Base-by-base conservation (phyloP, 1,139 yeast genomes). In the Pichia sp. region DNA sequence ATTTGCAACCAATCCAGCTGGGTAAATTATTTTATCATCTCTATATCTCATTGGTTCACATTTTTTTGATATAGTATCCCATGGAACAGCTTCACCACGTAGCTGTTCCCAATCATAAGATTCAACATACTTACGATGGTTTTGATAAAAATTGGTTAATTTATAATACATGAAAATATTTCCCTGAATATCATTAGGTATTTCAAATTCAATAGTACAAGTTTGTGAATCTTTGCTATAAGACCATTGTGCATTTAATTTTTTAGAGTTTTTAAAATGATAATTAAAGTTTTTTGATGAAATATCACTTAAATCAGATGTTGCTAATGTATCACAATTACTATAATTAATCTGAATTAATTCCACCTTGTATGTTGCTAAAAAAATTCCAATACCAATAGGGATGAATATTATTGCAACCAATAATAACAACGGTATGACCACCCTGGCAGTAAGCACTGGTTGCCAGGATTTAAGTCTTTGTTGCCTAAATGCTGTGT, bases 391-490 rank as follows among this genome's bases (percentile, higher is more conserved):
- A 25, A 82, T 74, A 1, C 94, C 94, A 46, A 84, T 70, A 0
- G 92, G 92, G 1, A 84, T 80, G 63, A 82, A 82, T 16, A 84
- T 71, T n/a, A 81, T 65, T 0, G 85, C 83, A 30, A 80, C 61
- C 27, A 82, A 51, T 23, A 82, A 66, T 34, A 84, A 65, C 29
- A 83, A 64, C 4, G 92, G 92, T 25, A 84, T 70, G 43, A 83
- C 89, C n/a, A 84, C 74, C 53, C 76, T 80, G 4, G 92, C 90
- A 1, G 89, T 80, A 46, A 84, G 70, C 39, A 83, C 81, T 0
- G 92, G 92, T 63, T 84, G 92, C 92, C 92, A 84, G 48, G 92
- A 83, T 59, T 82, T 82, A 55, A 81, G 65, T 60, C 87, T 66
- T 56, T 81, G 87, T 58, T 84, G 94, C 57, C 90, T 74, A 58